phyloP scores from a whole-genome alignment of 2,329 filamentous ascomycete species.

The Xylaria polymorpha region DNA sequence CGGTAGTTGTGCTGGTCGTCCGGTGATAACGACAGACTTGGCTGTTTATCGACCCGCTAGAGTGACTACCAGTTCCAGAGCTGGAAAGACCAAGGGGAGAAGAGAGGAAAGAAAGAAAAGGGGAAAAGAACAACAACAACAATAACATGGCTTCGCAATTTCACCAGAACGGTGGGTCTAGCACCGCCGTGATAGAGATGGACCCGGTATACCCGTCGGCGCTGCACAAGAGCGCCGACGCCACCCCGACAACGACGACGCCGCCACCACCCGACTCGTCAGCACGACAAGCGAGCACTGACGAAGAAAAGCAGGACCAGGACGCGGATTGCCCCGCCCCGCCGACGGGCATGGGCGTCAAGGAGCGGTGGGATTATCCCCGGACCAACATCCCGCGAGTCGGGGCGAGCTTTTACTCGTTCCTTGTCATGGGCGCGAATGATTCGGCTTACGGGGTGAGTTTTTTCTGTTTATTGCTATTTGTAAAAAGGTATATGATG shows the following conservation, averaged over 20 bases:
- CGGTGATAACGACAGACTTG: background rate
- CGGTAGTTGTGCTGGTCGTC: background rate
- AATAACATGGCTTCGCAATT: slow-evolving; percentile 27
- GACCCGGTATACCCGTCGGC: slow-evolving; percentile 19
- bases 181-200: slow-evolving; percentile 33
- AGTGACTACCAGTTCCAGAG: too few relatives aligned
- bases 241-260: background rate
- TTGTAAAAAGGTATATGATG: slow-evolving; percentile 29
- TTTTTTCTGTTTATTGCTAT: slow-evolving; percentile 35
- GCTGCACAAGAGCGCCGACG: slow-evolving; percentile 6
- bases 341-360: slow-evolving; percentile 40
- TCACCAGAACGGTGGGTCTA: slow-evolving; percentile 30
- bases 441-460: slow-evolving; percentile 69
- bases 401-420: slow-evolving; percentile 66
- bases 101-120: background rate
- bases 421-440: slow-evolving; percentile 68
- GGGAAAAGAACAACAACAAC: too few relatives aligned
- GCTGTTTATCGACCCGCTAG: too few relatives aligned
- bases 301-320: slow-evolving; percentile 37
- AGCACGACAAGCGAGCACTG: slow-evolving; percentile 25
- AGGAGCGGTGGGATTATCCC: slow-evolving; percentile 63
- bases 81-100: too few relatives aligned
- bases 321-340: slow-evolving; percentile 35
- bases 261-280: slow-evolving; percentile 2
- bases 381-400: slow-evolving; percentile 61